A percentile compares a stretch with the other conserved stretches of the same genome.
Evolutionary conservation across 1,284 basidiomycete species (phyloP).

Genomic region (Ganoderma lingzhi): DNA sequence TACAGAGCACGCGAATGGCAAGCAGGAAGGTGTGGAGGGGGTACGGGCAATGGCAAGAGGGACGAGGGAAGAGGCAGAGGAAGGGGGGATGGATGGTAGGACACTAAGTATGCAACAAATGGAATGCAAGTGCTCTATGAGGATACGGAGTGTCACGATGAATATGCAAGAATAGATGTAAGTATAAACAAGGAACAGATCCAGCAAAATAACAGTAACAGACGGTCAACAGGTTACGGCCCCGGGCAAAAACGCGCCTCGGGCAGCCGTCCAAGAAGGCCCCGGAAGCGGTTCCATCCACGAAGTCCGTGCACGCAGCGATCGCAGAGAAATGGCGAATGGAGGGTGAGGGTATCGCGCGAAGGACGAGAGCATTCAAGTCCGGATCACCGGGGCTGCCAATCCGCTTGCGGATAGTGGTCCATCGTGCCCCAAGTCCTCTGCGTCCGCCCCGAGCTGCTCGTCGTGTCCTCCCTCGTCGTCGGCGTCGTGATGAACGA

Average conservation of each 20-base stretch:
- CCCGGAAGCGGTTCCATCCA: conserved; percentile 5
- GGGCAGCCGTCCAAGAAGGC: not conserved
- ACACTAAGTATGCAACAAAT: conserved; percentile 24
- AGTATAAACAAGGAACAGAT: conserved; percentile 33
- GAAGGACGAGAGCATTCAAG: not conserved
- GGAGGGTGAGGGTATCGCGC: not conserved
- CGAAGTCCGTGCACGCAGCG: conserved; percentile 1
- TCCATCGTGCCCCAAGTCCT: conserved; percentile 49
- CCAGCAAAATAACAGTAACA: conserved; percentile 17
- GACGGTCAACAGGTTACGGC: conserved; percentile 4
- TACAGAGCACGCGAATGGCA: conserved; percentile 3
- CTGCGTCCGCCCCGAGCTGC: conserved; percentile 44
- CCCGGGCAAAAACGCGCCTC: not conserved
- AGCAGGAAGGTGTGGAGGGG: not conserved
- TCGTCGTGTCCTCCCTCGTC: conserved; percentile 59
- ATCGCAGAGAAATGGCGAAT: not conserved
- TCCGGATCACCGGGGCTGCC: conserved; percentile 37
- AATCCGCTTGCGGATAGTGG: conserved; percentile 37
- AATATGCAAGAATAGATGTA: conserved; percentile 34
- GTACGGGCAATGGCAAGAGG: not conserved
- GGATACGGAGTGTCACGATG: conserved; percentile 1
- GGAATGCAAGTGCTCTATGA: conserved; percentile 21
- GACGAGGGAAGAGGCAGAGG: not conserved
- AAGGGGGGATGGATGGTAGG: not conserved
- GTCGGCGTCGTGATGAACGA: conserved; percentile 73